These are phyloP conservation scores for Botrytis porri DNA, from an alignment of 2,329 filamentous ascomycete genomes.

Conservation along the genomic window DNA sequence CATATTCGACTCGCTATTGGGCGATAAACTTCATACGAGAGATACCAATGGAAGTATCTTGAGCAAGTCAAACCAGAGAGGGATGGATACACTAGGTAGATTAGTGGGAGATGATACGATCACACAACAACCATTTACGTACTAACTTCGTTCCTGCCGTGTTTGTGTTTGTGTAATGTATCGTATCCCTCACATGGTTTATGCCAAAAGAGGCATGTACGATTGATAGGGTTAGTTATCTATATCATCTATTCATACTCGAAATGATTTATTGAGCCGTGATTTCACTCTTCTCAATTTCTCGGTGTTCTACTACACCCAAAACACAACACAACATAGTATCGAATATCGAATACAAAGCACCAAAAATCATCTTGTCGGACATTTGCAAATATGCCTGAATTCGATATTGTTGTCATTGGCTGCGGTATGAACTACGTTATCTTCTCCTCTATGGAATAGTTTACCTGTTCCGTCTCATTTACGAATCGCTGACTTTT, in stretches of 20 bases:
- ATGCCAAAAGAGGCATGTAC: neutral
- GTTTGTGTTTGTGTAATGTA: neutral
- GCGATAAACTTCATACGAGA: neutral
- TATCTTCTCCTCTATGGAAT: neutral
- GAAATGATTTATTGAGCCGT: neutral
- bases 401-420: neutral
- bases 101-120: neutral
- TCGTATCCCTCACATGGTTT: neutral
- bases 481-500: neutral
- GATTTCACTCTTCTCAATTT: neutral
- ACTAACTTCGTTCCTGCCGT: neutral
- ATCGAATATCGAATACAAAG: neutral
- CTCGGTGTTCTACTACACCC: neutral
- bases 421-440: neutral
- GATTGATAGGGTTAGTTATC: neutral
- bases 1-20: neutral
- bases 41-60: neutral
- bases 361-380: neutral
- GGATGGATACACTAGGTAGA: neutral
- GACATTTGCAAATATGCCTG: neutral
- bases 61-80: neutral
- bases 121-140: neutral
- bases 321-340: neutral
- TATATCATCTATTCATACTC: neutral
- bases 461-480: neutral